Evolutionary conservation across 164 flowering plant genomes (phyloP).

Genomic region (Vitis labrusca): DNA sequence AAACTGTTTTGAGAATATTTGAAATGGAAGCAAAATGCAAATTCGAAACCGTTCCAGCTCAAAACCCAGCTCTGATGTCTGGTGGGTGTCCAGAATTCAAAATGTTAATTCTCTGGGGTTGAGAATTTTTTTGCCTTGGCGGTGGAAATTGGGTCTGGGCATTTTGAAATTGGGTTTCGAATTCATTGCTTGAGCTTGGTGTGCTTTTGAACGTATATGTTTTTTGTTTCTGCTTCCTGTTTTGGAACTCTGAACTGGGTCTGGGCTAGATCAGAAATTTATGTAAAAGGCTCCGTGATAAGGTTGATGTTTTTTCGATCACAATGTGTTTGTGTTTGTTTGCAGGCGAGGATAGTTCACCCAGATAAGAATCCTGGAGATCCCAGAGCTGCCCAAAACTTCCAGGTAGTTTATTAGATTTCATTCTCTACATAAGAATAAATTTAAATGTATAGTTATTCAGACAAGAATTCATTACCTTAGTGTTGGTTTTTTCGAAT

Average conservation of each 20-base stretch:
- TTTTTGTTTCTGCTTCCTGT: too few species aligned
- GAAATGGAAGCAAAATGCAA: too few species aligned
- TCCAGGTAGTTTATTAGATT: conserved; percentile 50
- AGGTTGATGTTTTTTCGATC: neutral
- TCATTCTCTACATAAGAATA: neutral
- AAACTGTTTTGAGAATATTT: too few species aligned
- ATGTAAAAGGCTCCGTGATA: neutral
- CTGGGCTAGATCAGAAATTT: neutral
- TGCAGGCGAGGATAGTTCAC: conserved; percentile 84
- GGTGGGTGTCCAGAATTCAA: neutral
- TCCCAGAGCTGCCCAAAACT: conserved; percentile 80
- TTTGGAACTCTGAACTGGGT: too few species aligned
- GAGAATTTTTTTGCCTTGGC: too few species aligned
- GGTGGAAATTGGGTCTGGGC: too few species aligned
- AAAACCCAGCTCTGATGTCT: neutral
- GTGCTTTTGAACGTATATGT: too few species aligned
- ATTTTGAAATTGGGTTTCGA: too few species aligned
- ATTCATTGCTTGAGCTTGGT: too few species aligned
- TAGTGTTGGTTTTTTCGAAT: neutral
- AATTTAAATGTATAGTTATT: neutral
- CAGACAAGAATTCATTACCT: neutral
- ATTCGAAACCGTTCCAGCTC: too few species aligned
- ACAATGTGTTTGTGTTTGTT: conserved; percentile 7
- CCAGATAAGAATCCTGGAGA: conserved; percentile 96
- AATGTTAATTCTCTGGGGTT: too few species aligned